Percentiles rank a stretch among this genome's conserved stretches.
Conservation (phyloP, 1,284 basidiomycete species). For the Rhodotorula glutinis region DNA sequence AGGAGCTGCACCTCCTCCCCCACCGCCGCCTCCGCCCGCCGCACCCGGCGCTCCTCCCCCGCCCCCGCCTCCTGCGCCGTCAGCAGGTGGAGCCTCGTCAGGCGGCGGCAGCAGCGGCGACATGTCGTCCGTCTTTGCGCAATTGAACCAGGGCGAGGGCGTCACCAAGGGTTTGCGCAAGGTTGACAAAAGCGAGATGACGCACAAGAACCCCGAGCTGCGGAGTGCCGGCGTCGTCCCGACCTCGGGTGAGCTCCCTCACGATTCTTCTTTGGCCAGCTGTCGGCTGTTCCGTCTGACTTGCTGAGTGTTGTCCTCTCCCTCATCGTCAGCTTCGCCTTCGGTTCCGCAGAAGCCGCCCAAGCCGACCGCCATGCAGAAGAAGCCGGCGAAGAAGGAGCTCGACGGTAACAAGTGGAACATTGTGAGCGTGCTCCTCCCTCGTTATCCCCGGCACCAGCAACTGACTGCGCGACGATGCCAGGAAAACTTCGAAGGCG, state of each 20-base stretch:
- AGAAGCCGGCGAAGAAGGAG: constrained; percentile 88
- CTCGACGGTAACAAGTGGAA: constrained; percentile 93
- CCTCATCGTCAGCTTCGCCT: not conserved
- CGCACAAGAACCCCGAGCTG: constrained; percentile 94
- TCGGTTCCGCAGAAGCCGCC: constrained; percentile 60
- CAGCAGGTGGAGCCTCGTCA: constrained; percentile 46
- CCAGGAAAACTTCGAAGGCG: constrained; percentile 91
- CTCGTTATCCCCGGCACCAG: too few species aligned
- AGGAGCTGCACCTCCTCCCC: constrained; percentile 48
- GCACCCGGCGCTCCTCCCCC: constrained; percentile 50
- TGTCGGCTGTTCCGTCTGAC: not conserved
- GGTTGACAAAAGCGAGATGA: constrained; percentile 95
- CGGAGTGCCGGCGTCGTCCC: constrained; percentile 66
- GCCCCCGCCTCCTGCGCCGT: constrained; percentile 52
- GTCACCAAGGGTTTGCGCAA: constrained; percentile 89
- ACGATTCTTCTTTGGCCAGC: not conserved
- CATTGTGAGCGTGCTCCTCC: constrained; percentile 60
- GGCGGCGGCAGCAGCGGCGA: constrained; percentile 52
- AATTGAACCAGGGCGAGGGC: constrained; percentile 83
- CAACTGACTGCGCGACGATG: not conserved
- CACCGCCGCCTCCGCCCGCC: constrained; percentile 48
- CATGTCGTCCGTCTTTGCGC: constrained; percentile 83
- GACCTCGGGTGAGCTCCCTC: constrained; percentile 43
- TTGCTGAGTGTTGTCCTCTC: not conserved
- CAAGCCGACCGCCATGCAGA: constrained; percentile 72